Evolutionary conservation across 306 rosid species (phyloP).

Genomic region (Arachis hypogaea): DNA sequence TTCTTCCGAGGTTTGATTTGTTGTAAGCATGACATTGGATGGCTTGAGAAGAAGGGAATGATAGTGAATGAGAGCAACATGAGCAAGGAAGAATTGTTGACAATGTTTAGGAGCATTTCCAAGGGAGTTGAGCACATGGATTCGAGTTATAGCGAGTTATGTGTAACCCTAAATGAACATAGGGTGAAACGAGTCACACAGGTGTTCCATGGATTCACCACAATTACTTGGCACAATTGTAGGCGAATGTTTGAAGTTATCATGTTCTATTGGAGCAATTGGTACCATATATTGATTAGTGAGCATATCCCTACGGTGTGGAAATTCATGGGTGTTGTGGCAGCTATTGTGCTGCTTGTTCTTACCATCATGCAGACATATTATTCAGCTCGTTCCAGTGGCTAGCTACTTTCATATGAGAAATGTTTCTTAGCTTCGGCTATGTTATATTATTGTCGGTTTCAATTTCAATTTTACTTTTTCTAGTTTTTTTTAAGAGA

Average conservation of each 20-base stretch:
- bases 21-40: constrained; percentile 14
- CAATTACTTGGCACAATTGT: constrained; percentile 5
- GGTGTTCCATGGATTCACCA: background rate
- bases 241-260: background rate
- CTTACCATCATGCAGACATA: constrained; percentile 41
- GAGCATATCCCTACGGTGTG: constrained; percentile 40
- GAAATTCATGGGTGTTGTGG: constrained; percentile 39
- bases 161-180: constrained; percentile 6
- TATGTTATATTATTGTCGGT: too few relatives aligned
- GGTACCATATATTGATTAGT: constrained; percentile 19
- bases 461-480: too few relatives aligned
- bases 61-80: background rate
- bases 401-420: too few relatives aligned
- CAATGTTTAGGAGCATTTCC: background rate
- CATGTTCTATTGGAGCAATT: constrained; percentile 1
- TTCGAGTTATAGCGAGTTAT: constrained; percentile 13
- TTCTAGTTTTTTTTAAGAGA: too few relatives aligned
- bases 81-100: constrained; percentile 19
- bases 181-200: background rate
- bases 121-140: constrained; percentile 34
- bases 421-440: too few relatives aligned
- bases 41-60: constrained; percentile 4
- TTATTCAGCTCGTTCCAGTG: background rate
- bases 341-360: constrained; percentile 30
- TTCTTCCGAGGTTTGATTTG: constrained; percentile 34